Evolutionary conservation across 1,139 yeast genomes (phyloP).

Genomic region (Saccharomyces hybrid): DNA sequence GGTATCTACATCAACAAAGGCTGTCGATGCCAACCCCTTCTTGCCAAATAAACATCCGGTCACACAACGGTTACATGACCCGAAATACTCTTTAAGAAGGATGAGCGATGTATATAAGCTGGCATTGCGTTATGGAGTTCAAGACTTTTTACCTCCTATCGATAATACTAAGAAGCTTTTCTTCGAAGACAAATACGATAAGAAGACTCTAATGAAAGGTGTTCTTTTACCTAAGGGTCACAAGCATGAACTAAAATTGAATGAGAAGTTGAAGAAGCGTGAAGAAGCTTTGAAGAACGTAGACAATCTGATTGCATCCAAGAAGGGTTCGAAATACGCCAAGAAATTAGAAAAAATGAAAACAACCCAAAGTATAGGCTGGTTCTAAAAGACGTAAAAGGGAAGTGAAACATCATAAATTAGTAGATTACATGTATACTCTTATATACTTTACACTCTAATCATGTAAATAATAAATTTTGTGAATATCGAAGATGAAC

Average conservation of each 20-base stretch:
- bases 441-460: background rate
- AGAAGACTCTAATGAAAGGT: constrained; percentile 70
- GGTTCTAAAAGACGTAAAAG: background rate
- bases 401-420: background rate
- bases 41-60: constrained; percentile 78
- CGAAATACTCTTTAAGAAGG: constrained; percentile 74
- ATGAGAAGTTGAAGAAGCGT: constrained; percentile 53
- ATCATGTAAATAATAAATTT: background rate
- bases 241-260: constrained; percentile 68
- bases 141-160: constrained; percentile 69
- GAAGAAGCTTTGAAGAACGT: constrained; percentile 61
- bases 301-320: constrained; percentile 61
- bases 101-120: constrained; percentile 80
- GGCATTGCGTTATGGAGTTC: constrained; percentile 75
- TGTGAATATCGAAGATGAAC: background rate
- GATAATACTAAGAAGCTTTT: constrained; percentile 45
- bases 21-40: constrained; percentile 78
- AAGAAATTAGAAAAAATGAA: constrained; percentile 49
- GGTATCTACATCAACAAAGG: constrained; percentile 57
- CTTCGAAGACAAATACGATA: constrained; percentile 68
- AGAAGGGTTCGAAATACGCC: constrained; percentile 54
- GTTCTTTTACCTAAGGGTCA: constrained; percentile 72
- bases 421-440: background rate
- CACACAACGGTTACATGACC: constrained; percentile 68
- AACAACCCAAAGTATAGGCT: constrained; percentile 6